Conservation (phyloP, 768 basidiomycete species). For the Agrocybe praecox region DNA sequence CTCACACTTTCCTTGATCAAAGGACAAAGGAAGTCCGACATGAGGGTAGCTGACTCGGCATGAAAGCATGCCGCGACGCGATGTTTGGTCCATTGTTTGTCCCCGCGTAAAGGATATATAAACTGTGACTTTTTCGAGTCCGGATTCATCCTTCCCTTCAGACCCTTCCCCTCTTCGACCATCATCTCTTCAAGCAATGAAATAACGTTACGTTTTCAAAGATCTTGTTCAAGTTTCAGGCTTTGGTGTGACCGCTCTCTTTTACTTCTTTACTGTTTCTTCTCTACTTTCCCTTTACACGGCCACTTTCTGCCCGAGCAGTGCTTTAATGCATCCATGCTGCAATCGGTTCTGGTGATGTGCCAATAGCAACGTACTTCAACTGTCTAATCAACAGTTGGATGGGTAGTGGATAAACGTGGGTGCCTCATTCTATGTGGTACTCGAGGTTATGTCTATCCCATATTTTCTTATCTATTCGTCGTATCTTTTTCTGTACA, state of each 20-base stretch:
- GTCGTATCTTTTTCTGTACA: neutral
- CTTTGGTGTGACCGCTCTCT: slow-evolving; percentile 5
- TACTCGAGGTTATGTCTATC: slow-evolving; percentile 30
- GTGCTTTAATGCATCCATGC: slow-evolving; percentile 56
- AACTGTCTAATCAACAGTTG: slow-evolving; percentile 56
- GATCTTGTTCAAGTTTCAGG: neutral
- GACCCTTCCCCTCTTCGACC: neutral
- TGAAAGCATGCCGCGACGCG: slow-evolving; percentile 14
- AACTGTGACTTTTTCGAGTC: neutral
- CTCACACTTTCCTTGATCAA: neutral
- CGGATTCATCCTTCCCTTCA: neutral
- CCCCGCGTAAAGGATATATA: neutral
- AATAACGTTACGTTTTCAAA: neutral
- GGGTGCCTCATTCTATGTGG: slow-evolving; percentile 34
- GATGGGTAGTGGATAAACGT: slow-evolving; percentile 47
- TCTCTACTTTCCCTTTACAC: slow-evolving; percentile 5
- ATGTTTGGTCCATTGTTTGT: slow-evolving; percentile 24
- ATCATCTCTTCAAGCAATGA: neutral
- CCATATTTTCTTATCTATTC: slow-evolving; percentile 24
- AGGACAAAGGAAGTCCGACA: neutral
- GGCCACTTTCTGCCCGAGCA: slow-evolving; percentile 84
- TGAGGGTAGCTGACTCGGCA: neutral
- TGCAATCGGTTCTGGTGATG: slow-evolving; percentile 82
- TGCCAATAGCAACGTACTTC: slow-evolving; percentile 58
- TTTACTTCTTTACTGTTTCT: neutral